Evolutionary conservation across 176 grass and related monocot genomes (phyloP).

Genomic region (Carex parvula): DNA sequence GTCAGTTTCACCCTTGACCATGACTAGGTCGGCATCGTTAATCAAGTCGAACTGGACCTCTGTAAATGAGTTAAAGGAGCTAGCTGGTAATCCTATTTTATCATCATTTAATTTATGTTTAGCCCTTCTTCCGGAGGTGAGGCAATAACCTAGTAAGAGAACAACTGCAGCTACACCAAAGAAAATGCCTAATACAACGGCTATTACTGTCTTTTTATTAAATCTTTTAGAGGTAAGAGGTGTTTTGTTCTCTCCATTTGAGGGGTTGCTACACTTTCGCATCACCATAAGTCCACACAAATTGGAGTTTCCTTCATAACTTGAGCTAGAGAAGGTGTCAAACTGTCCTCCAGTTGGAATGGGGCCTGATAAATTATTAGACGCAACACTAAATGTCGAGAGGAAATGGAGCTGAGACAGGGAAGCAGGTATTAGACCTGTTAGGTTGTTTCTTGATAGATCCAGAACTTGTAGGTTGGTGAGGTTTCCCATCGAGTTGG

Average conservation of each 20-base stretch:
- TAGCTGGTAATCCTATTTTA: constrained; percentile 36
- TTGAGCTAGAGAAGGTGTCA: constrained; percentile 52
- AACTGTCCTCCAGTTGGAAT: constrained; percentile 59
- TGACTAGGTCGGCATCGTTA: constrained; percentile 49
- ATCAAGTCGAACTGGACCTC: constrained; percentile 28
- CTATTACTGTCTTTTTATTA: constrained; percentile 43
- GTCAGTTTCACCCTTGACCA: constrained; percentile 57
- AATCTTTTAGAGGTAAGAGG: not conserved
- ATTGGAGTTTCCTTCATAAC: constrained; percentile 57
- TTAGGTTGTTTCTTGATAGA: constrained; percentile 50
- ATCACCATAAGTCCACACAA: constrained; percentile 48
- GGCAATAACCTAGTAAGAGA: constrained; percentile 43
- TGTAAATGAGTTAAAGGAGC: constrained; percentile 48
- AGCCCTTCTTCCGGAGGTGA: constrained; percentile 37
- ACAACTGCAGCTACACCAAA: constrained; percentile 47
- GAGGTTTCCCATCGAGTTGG: constrained; percentile 44
- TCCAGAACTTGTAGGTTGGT: constrained; percentile 49
- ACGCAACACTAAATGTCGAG: constrained; percentile 54
- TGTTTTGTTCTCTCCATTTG: not conserved
- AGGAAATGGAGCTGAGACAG: constrained; percentile 54
- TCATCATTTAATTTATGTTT: constrained; percentile 30
- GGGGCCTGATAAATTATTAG: constrained; percentile 55
- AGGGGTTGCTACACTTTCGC: constrained; percentile 8
- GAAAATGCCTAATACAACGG: constrained; percentile 54
- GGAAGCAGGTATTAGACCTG: constrained; percentile 44